A percentile compares a stretch with the other conserved stretches of the same genome.
Evolutionary conservation across 2,329 filamentous ascomycete species (phyloP).

Genomic region (Magnaporthiopsis rhizophila): DNA sequence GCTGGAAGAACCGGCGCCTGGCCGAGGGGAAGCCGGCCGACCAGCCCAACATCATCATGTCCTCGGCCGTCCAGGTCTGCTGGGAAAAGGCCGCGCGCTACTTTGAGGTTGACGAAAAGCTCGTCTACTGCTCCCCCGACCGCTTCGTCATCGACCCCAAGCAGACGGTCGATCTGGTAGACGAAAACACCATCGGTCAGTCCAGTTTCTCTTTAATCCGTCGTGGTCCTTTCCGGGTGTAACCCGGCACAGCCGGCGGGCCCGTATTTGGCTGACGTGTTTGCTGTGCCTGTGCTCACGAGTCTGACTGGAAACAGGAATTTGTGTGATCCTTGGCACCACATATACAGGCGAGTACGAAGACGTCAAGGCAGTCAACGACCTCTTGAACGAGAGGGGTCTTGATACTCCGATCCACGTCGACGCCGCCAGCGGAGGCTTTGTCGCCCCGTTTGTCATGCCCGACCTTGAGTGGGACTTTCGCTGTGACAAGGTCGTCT

Average conservation of each 20-base stretch:
- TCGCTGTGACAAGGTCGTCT: conserved; percentile 77
- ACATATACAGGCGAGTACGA: conserved; percentile 97
- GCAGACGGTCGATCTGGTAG: conserved; percentile 51
- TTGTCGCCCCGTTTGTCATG: conserved; percentile 85
- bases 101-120: conserved; percentile 90
- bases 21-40: conserved; percentile 75
- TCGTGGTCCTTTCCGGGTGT: too few species aligned
- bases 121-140: conserved; percentile 51
- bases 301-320: conserved; percentile 40
- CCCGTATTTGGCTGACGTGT: not conserved
- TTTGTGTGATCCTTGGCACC: conserved; percentile 82
- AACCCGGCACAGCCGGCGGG: not conserved
- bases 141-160: conserved; percentile 57
- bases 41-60: conserved; percentile 90
- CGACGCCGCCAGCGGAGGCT: conserved; percentile 85
- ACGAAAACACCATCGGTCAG: conserved; percentile 59
- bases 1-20: conserved; percentile 81
- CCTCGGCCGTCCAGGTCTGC: conserved; percentile 89
- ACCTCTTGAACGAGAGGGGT: conserved; percentile 65
- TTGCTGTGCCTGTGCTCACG: not conserved
- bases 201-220: not conserved
- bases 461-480: conserved; percentile 89
- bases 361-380: conserved; percentile 86
- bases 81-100: conserved; percentile 91
- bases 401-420: conserved; percentile 87